Conservation (phyloP, 2,329 filamentous ascomycete species). For the Neocatenulostroma microsporum region DNA sequence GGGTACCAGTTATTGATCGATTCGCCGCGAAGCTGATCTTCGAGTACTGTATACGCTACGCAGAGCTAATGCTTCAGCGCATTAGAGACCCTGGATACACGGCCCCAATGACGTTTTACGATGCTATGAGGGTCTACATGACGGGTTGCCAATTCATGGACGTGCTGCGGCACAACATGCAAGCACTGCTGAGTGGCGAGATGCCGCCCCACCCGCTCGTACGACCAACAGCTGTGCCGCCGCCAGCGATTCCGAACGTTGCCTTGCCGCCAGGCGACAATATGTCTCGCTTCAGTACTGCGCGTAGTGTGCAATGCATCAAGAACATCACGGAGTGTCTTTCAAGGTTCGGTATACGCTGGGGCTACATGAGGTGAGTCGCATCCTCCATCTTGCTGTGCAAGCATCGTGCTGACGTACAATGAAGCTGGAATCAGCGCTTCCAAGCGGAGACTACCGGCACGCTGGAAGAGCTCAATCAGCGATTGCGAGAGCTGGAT, state of each 20-base stretch:
- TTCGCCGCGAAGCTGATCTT: conserved; percentile 74
- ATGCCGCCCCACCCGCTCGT: conserved; percentile 35
- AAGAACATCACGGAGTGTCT: conserved; percentile 41
- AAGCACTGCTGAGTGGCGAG: conserved; percentile 35
- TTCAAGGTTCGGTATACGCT: conserved; percentile 39
- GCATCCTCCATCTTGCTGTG: not conserved
- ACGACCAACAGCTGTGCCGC: conserved; percentile 30
- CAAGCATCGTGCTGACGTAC: conserved; percentile 3
- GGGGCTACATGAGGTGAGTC: conserved; percentile 38
- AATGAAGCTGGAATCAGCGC: conserved; percentile 38
- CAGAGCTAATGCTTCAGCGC: conserved; percentile 63
- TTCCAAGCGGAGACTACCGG: conserved; percentile 39
- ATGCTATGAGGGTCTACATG: conserved; percentile 76
- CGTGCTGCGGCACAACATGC: conserved; percentile 47
- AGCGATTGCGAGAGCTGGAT: conserved; percentile 30
- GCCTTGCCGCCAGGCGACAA: conserved; percentile 23
- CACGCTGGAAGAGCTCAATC: conserved; percentile 36
- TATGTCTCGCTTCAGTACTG: conserved; percentile 27
- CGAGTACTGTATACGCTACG: conserved; percentile 76
- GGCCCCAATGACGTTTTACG: conserved; percentile 75
- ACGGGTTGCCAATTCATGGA: conserved; percentile 52
- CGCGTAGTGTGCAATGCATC: conserved; percentile 40
- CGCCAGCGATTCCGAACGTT: conserved; percentile 27
- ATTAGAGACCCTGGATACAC: conserved; percentile 52
- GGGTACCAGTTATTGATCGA: conserved; percentile 63